Base-by-base conservation (phyloP, 306 rosid genomes). In the Vigna reflexopilosa region DNA sequence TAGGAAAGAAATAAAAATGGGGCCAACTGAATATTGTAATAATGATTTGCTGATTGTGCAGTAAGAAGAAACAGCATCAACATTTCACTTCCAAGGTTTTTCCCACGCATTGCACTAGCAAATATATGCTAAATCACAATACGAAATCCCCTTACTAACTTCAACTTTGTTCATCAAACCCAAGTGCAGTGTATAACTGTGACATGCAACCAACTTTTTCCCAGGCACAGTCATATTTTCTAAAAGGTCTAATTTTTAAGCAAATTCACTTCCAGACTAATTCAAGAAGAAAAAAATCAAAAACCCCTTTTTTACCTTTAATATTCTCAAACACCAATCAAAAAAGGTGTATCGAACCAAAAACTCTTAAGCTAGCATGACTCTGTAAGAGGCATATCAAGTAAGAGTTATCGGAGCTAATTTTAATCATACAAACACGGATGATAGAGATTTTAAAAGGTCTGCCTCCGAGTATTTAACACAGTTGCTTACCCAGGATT, bases 141-240 rank as follows among this genome's bases (percentile, higher is more conserved):
- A 16, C n/a, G 49, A 64, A 42, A 38, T 36, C 9, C 16, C 49
- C 8, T 64, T 4, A 38, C 7, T n/a, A 64, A n/a, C 26, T 36
- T 64, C 48, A 63, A 63, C 69, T 63, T 63, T 38, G 49, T 28
- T 38, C 70, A 9, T 64, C 70, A 47, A 36, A 36, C 19, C 3
- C 70, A 36, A 34, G 45, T 15, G 44, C 44, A 62, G 48, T 36
- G 48, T 30, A 36, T 36, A 13, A 3, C 26, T 16, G 14, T 16
- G 26, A 64, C 50, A 64, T 64, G 70, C 49, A 64, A 38, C 70
- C 28, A 64, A 64, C 49, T 36, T n/a, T 63, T 34, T 62, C 70
- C 70, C 28, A 38, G 48, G 9, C 26, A 38, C 28, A 36, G 38
- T 9, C 70, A 64, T 36, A 38, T 38, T 38, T 64, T 36, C 28